These are phyloP conservation scores for Psidium guajava DNA, from an alignment of 345 rosid species.

Conservation along the genomic window DNA sequence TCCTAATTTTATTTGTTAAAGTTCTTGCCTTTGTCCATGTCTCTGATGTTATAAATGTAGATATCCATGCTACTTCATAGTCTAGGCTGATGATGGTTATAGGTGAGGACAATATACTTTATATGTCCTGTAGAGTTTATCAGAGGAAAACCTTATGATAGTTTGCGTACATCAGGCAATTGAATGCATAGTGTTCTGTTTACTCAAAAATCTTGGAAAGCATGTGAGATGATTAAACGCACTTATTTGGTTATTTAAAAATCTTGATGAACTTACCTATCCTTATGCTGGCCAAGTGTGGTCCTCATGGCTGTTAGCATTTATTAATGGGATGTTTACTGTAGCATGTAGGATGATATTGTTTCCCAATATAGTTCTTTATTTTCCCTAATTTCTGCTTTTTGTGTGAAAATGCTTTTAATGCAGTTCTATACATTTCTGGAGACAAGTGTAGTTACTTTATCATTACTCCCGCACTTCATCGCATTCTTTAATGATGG, in stretches of 20 bases:
- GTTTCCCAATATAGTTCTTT: neutral
- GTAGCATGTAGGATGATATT: neutral
- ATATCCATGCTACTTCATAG: neutral
- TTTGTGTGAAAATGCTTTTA: neutral
- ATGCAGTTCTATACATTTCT: slow-evolving; percentile 94
- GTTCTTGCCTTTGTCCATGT: neutral
- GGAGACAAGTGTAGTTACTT: slow-evolving; percentile 82
- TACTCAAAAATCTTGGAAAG: neutral
- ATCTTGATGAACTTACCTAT: neutral
- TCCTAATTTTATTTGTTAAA: neutral
- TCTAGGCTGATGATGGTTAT: neutral
- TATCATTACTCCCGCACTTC: slow-evolving; percentile 78
- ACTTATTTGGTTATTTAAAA: neutral
- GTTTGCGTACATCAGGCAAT: neutral
- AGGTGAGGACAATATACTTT: neutral
- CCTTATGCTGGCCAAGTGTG: neutral
- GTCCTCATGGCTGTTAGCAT: neutral
- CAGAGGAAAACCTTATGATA: neutral
- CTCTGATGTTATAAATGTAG: neutral
- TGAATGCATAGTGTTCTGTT: neutral
- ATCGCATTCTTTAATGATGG: slow-evolving; percentile 85
- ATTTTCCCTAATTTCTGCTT: neutral
- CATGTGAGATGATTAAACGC: neutral
- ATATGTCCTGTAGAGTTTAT: neutral
- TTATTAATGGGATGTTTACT: neutral